phyloP scores from a whole-genome alignment of 148 eudicot species.

The Rhododendron ovatum region DNA sequence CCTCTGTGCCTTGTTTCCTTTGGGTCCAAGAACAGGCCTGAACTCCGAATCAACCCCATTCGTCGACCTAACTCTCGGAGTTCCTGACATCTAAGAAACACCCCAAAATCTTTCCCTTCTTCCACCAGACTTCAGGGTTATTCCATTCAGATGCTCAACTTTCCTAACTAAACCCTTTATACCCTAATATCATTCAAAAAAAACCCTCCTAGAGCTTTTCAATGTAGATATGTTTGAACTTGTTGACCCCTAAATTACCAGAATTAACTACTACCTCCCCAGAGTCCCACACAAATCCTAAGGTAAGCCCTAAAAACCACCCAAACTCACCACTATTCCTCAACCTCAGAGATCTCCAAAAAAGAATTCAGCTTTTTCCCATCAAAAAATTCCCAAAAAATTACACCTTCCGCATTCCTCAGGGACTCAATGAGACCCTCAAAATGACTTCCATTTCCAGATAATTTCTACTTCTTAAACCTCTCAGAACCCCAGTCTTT shows the following conservation, averaged over 20 bases:
- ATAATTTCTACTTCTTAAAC: neutral
- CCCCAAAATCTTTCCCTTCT: slow-evolving; percentile 4
- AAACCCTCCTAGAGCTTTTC: neutral
- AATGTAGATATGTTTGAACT: neutral
- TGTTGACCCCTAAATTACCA: neutral
- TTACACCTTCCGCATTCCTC: neutral
- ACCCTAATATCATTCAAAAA: neutral
- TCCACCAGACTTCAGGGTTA: neutral
- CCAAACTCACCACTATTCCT: neutral
- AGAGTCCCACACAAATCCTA: neutral
- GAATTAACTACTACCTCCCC: neutral
- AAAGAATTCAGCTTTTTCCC: neutral
- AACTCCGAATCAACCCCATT: slow-evolving; percentile 21
- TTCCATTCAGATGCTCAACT: neutral
- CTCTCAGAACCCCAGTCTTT: neutral
- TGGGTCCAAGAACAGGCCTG: slow-evolving; percentile 19
- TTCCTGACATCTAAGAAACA: slow-evolving; percentile 18
- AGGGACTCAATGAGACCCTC: neutral
- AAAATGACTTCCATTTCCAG: neutral
- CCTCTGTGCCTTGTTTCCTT: slow-evolving; percentile 18
- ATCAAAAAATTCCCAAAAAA: neutral
- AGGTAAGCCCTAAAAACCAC: neutral
- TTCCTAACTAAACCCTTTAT: neutral
- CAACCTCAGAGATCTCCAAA: neutral
- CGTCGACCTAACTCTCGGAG: slow-evolving; percentile 15